phyloP scores from a whole-genome alignment of 2,329 filamentous ascomycete genomes.

The Ceratocystis cubensis region DNA sequence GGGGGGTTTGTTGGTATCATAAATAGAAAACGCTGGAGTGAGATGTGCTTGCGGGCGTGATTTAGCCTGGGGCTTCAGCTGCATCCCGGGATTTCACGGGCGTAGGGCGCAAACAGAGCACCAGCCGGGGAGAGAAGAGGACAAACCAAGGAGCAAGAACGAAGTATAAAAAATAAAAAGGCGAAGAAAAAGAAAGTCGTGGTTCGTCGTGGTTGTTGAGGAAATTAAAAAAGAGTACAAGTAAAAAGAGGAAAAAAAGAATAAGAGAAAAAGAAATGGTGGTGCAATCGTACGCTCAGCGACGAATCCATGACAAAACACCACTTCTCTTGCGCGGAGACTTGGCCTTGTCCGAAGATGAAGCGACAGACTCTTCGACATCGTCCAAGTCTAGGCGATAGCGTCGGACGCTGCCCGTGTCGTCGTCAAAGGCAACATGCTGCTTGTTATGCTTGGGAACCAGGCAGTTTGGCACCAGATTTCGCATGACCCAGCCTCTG shows the following conservation, averaged over 20 bases:
- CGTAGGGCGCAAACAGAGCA: not conserved
- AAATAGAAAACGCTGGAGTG: not conserved
- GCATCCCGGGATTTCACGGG: not conserved
- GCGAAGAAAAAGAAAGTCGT: slow-evolving; percentile 1
- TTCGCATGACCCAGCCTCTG: slow-evolving; percentile 45
- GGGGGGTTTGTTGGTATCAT: not conserved
- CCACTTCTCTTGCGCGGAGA: slow-evolving; percentile 11
- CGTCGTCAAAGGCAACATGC: slow-evolving; percentile 47
- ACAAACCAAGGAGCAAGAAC: not conserved
- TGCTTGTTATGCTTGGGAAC: slow-evolving; percentile 37
- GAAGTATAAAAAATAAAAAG: not conserved
- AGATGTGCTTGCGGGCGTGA: not conserved
- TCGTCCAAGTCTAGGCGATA: slow-evolving; percentile 48
- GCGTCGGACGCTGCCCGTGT: slow-evolving; percentile 49
- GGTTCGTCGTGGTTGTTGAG: not conserved
- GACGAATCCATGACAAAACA: slow-evolving; percentile 15
- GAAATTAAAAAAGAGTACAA: not conserved
- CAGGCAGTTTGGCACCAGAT: slow-evolving; percentile 49
- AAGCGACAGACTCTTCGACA: slow-evolving; percentile 26
- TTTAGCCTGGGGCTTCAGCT: not conserved
- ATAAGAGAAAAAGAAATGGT: not conserved
- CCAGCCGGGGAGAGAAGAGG: not conserved
- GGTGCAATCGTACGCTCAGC: slow-evolving; percentile 7
- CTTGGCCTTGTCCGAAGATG: not conserved
- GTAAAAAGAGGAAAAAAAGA: not conserved